Evolutionary conservation across 345 rosid species (phyloP), one percentile per base, ranked within the genome.

Genomic region (Linum usitatissimum): DNA sequence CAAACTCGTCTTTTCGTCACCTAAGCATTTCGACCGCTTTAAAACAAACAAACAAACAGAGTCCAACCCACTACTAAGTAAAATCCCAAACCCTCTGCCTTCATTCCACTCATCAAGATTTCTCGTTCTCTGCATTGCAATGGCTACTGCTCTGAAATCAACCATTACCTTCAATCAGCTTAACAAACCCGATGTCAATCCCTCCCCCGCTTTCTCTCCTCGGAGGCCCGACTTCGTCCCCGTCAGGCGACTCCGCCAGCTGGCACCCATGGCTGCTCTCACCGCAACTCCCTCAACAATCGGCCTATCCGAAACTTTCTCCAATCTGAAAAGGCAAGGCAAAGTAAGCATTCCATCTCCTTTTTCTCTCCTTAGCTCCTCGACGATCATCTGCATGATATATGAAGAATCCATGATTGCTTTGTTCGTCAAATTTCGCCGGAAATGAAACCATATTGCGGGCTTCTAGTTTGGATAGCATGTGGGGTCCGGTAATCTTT

Each of bases 221-320:
- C 63, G 21, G 55, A 72, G 75, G 70, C 23, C 64, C 9, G 36
- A 66, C 6, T 63, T 60, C 54, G 10, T 78, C 70, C 71, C 88
- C 0, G 57, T 64, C 45, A 63, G 69, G 68, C 75, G 75, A 66
- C 75, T 78, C 66, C 51, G 51, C 15, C 51, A 45, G 51, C 10
- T 34, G 5, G 68, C 66, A 51, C 75, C 77, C 69, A 83, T 85
- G 92, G 91, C 87, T 56, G 17, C 76, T 66, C 66, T 79, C 73
- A 71, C 80, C 40, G n/a, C 76, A 15, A 61, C 72, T 18, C 70
- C 78, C 10, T 70, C 75, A 1, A 68, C 75, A 1, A 68, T 81
- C 49, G 76, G 96, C 65, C 71, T 88, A 6, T 68, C 84, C 4
- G 85, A 82, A 62, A 84, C 90, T 21, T 88, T 85, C 73, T 65